phyloP scores from a whole-genome alignment of 805 yeast genomes.

The Candida sphagnicola region DNA sequence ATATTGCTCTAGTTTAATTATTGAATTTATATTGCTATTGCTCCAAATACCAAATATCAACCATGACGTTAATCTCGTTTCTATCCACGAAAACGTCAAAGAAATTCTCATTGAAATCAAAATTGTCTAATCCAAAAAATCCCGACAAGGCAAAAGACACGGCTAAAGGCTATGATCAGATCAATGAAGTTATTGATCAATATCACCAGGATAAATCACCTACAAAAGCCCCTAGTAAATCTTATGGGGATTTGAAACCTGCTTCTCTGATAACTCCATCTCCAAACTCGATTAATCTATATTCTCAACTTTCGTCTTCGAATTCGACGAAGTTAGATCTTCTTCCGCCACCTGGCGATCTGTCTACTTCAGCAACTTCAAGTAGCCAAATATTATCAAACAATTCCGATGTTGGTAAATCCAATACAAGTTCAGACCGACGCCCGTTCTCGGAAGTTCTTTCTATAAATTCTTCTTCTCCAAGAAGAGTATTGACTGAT shows the following conservation, averaged over 20 bases:
- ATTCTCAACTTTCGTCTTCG: not conserved
- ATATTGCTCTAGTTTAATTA: too few relatives aligned
- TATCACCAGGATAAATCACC: too few relatives aligned
- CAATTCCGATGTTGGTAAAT: constrained; percentile 1
- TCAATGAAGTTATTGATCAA: not conserved
- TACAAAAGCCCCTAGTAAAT: not conserved
- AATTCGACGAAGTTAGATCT: not conserved
- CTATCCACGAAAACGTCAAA: too few relatives aligned
- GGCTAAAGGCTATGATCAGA: not conserved
- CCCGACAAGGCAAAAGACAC: not conserved
- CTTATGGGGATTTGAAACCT: not conserved
- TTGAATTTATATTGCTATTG: too few relatives aligned
- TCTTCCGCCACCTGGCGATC: constrained; percentile 2
- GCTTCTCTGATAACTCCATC: not conserved
- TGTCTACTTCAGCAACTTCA: constrained; percentile 1
- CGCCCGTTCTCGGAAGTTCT: constrained; percentile 8
- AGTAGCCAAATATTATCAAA: not conserved
- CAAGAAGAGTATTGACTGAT: constrained; percentile 22
- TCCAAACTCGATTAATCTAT: not conserved
- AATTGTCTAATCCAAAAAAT: not conserved
- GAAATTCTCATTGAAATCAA: not conserved
- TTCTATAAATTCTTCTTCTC: constrained; percentile 5
- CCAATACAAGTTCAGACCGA: constrained; percentile 1
- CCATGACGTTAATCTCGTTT: too few relatives aligned
- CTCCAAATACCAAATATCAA: too few relatives aligned